Conservation (phyloP, 2,329 filamentous ascomycete species). For the Trichothecium roseum region DNA sequence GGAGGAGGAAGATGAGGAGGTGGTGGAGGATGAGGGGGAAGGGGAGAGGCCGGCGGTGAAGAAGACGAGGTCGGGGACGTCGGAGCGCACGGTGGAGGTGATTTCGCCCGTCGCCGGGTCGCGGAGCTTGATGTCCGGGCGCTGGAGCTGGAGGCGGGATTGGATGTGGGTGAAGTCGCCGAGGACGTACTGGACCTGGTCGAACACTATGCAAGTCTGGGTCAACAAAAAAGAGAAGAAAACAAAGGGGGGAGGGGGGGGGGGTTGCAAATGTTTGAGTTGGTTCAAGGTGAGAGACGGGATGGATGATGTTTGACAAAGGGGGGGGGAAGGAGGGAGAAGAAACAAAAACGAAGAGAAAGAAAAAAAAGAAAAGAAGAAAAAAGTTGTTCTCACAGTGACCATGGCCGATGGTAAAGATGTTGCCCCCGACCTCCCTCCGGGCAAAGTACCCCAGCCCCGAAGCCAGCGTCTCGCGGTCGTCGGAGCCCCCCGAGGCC, state of each 20-base stretch:
- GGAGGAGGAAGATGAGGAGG: too few relatives aligned
- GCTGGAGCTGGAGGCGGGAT: slow-evolving; percentile 33
- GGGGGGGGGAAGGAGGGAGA: too few relatives aligned
- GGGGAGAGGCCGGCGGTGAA: slow-evolving; percentile 23
- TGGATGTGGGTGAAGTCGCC: slow-evolving; percentile 30
- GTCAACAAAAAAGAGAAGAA: too few relatives aligned
- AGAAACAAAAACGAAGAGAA: too few relatives aligned
- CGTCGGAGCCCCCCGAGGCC: slow-evolving; percentile 23
- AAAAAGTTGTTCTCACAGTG: slow-evolving; percentile 22
- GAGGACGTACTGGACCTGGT: slow-evolving; percentile 32
- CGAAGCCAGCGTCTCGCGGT: slow-evolving; percentile 18
- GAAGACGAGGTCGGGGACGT: slow-evolving; percentile 33
- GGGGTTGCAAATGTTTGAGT: too few relatives aligned
- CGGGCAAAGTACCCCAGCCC: slow-evolving; percentile 37
- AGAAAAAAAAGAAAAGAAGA: background rate
- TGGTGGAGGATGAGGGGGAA: slow-evolving; percentile 33
- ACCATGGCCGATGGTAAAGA: slow-evolving; percentile 28
- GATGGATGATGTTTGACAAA: too few relatives aligned
- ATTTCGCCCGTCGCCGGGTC: slow-evolving; percentile 19
- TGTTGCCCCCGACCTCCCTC: slow-evolving; percentile 33
- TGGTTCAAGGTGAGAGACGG: too few relatives aligned
- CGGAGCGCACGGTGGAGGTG: slow-evolving; percentile 20
- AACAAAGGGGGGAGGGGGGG: too few relatives aligned
- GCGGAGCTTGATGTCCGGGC: slow-evolving; percentile 25
- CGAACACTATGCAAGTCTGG: slow-evolving; percentile 23